Evolutionary conservation across 805 yeast species (phyloP), one percentile per base, ranked within the genome.

Genomic region (Pichia sporocuriosa): DNA sequence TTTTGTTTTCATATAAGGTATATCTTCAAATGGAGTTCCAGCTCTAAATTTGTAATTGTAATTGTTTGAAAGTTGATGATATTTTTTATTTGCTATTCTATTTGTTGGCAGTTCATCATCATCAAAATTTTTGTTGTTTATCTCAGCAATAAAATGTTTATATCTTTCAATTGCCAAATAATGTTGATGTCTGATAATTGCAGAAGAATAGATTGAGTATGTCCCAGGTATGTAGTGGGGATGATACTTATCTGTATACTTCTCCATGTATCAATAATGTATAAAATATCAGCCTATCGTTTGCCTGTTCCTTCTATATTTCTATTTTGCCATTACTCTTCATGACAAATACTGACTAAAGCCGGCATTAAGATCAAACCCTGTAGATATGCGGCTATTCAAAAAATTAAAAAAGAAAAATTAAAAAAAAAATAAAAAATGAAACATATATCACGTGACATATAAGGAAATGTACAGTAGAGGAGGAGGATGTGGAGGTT

Each of bases 221-320:
- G 83, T 75, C 0, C 81, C 81, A 1, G 81, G 81, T 16, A 75
- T 60, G 49, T 67, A 75, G 19, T 69, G 69, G 1, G 62, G 61
- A 38, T 63, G 63, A 39, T 55, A 46, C 16, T 52, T 58, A 40
- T 63, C 63, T 12, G 63, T 58, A 46, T 60, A 63, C 40, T 56
- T 59, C 37, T 63, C 67, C 68, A 63, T 63, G 26, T 23, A n/a
- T n/a, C n/a, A n/a, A n/a, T n/a, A n/a, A n/a, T n/a, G n/a, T n/a
- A n/a, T n/a, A n/a, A n/a, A n/a, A n/a, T n/a, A n/a, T n/a, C n/a
- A n/a, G n/a, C n/a, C n/a, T n/a, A n/a, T n/a, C n/a, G n/a, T n/a
- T n/a, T n/a, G n/a, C n/a, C n/a, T n/a, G n/a, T n/a, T n/a, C n/a
- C n/a, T n/a, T n/a, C n/a, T n/a, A n/a, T n/a, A n/a, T n/a, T n/a